Evolutionary conservation across 1,284 basidiomycete genomes (phyloP).

Genomic region (Cutaneotrichosporon cyanovorans): DNA sequence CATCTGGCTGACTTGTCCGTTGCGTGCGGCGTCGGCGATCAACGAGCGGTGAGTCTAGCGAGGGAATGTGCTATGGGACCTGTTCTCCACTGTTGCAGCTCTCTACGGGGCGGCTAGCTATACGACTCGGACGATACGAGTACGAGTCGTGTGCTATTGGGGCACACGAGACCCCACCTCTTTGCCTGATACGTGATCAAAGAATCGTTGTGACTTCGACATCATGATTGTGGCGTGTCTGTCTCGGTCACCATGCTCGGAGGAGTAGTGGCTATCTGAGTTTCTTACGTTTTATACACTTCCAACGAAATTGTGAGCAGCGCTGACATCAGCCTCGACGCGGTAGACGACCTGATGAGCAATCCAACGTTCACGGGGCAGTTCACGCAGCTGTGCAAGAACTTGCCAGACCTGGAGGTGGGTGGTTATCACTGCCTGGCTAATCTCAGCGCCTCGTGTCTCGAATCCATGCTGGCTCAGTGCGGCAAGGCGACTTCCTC

Average conservation of each 20-base stretch:
- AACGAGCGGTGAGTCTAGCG: constrained; percentile 57
- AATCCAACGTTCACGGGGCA: constrained; percentile 65
- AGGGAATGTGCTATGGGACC: background rate
- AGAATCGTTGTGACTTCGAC: too few species aligned
- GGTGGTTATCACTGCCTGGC: constrained; percentile 1
- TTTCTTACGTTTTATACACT: too few species aligned
- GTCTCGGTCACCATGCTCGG: too few species aligned
- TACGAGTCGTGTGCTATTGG: too few species aligned
- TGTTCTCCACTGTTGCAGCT: too few species aligned
- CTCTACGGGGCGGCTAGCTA: too few species aligned
- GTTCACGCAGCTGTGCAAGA: constrained; percentile 67
- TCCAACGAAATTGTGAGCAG: too few species aligned
- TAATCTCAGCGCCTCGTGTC: constrained; percentile 64
- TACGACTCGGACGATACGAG: too few species aligned
- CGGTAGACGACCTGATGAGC: constrained; percentile 77
- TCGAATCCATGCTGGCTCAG: constrained; percentile 83
- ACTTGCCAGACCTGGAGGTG: constrained; percentile 77
- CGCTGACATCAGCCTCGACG: constrained; percentile 56
- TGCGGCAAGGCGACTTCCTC: constrained; percentile 75
- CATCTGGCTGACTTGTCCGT: constrained; percentile 82
- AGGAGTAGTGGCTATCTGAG: too few species aligned
- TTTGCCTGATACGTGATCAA: too few species aligned
- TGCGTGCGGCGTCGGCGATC: constrained; percentile 71
- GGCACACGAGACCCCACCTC: too few species aligned
- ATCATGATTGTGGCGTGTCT: too few species aligned